A percentile compares a stretch with the other conserved stretches of the same genome.
phyloP scores from a whole-genome alignment of 257 asterid genomes.

The Anisodus tanguticus region DNA sequence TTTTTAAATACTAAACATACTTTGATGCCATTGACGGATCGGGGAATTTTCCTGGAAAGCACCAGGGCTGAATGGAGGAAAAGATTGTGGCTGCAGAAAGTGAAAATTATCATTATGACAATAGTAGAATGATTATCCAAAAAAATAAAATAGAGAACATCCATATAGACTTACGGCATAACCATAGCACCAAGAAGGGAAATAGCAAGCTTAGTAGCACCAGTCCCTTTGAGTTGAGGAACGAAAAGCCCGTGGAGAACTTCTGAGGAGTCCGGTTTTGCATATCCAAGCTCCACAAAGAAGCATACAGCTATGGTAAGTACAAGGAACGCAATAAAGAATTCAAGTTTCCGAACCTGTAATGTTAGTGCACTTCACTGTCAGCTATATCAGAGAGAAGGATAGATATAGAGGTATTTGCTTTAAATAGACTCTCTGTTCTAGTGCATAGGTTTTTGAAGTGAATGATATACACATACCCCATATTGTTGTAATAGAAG shows the following conservation, averaged over 20 bases:
- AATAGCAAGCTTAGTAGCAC: slow-evolving; percentile 89
- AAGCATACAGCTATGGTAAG: slow-evolving; percentile 79
- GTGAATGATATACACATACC: slow-evolving; percentile 50
- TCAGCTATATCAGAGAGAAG: not conserved
- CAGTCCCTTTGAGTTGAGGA: slow-evolving; percentile 85
- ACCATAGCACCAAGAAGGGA: slow-evolving; percentile 98
- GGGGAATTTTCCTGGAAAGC: slow-evolving; percentile 92
- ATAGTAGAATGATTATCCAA: not conserved
- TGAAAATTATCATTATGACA: slow-evolving; percentile 19
- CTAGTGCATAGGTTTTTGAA: not conserved
- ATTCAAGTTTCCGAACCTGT: slow-evolving; percentile 93
- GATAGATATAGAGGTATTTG: not conserved
- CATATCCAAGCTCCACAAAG: slow-evolving; percentile 81
- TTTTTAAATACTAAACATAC: slow-evolving; percentile 42
- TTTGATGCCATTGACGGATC: slow-evolving; percentile 72
- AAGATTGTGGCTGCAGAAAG: slow-evolving; percentile 80
- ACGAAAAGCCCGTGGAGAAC: slow-evolving; percentile 81
- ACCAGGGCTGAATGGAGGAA: slow-evolving; percentile 97
- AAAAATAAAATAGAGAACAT: not conserved
- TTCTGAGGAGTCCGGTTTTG: slow-evolving; percentile 73
- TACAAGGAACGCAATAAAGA: slow-evolving; percentile 81
- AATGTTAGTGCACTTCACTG: slow-evolving; percentile 28
- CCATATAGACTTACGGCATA: slow-evolving; percentile 79
- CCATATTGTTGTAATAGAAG: slow-evolving; percentile 92
- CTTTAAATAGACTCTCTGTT: not conserved